Conservation (phyloP, 2,329 filamentous ascomycete species). For the Aspergillus chevalieri region DNA sequence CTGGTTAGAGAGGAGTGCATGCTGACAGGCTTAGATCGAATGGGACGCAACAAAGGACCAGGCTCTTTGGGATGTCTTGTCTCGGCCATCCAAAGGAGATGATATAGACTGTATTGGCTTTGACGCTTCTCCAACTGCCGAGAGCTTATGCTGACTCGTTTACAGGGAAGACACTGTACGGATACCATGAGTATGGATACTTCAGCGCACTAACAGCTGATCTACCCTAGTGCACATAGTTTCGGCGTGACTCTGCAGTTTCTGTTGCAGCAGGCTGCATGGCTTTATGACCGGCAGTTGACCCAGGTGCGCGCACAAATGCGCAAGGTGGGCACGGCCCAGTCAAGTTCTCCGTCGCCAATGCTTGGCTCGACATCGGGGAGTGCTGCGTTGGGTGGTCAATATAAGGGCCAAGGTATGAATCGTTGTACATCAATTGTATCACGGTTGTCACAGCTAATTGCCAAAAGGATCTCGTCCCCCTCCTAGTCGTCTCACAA, state of each 20-base stretch:
- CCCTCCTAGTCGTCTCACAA: slow-evolving; percentile 30
- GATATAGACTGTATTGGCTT: slow-evolving; percentile 72
- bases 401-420: slow-evolving; percentile 23
- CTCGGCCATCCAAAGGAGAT: slow-evolving; percentile 67
- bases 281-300: slow-evolving; percentile 85
- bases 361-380: slow-evolving; percentile 38
- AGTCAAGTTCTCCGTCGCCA: slow-evolving; percentile 39
- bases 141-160: slow-evolving; percentile 14
- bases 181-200: not conserved
- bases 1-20: slow-evolving; percentile 4
- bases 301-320: slow-evolving; percentile 88
- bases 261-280: slow-evolving; percentile 85
- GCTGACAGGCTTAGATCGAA: slow-evolving; percentile 56
- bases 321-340: slow-evolving; percentile 52
- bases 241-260: slow-evolving; percentile 86
- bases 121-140: not conserved
- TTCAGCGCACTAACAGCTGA: not conserved
- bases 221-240: slow-evolving; percentile 54
- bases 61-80: slow-evolving; percentile 82
- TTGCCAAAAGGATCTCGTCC: slow-evolving; percentile 29
- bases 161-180: slow-evolving; percentile 69
- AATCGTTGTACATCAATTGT: too few relatives aligned
- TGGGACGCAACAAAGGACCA: slow-evolving; percentile 87
- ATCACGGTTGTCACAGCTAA: not conserved
- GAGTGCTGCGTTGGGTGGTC: slow-evolving; percentile 33